phyloP scores from a whole-genome alignment of 192 early-diverging fungal genomes.

The Jimgerdemannia lactiflua region DNA sequence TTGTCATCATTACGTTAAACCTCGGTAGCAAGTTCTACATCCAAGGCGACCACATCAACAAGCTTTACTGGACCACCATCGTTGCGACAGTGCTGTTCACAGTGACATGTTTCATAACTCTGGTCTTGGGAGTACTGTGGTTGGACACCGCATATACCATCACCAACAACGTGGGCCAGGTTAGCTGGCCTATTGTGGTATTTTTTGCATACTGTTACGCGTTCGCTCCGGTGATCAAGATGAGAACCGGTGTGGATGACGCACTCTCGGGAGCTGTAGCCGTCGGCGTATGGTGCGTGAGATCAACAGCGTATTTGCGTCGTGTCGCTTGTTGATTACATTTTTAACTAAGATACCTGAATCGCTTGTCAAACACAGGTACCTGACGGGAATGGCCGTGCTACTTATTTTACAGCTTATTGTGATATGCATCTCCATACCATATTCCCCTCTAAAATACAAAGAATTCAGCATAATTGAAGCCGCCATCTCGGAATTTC shows the following conservation, averaged over 20 bases:
- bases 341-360: background rate
- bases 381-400: background rate
- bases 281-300: background rate
- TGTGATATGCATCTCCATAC: background rate
- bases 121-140: background rate
- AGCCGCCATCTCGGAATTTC: background rate
- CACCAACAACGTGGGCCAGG: background rate
- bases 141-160: background rate
- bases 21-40: background rate
- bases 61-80: background rate
- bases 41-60: background rate
- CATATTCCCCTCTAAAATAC: background rate
- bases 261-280: background rate
- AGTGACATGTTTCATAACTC: background rate
- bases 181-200: background rate
- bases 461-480: background rate
- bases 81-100: background rate
- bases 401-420: background rate
- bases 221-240: background rate
- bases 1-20: background rate
- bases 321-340: background rate
- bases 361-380: background rate
- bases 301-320: background rate
- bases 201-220: background rate
- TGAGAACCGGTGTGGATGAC: background rate